Percentiles rank a stretch among this genome's conserved stretches.
Conservation (phyloP, 2,329 filamentous ascomycete genomes). For the Raffaelea ambrosiae region DNA sequence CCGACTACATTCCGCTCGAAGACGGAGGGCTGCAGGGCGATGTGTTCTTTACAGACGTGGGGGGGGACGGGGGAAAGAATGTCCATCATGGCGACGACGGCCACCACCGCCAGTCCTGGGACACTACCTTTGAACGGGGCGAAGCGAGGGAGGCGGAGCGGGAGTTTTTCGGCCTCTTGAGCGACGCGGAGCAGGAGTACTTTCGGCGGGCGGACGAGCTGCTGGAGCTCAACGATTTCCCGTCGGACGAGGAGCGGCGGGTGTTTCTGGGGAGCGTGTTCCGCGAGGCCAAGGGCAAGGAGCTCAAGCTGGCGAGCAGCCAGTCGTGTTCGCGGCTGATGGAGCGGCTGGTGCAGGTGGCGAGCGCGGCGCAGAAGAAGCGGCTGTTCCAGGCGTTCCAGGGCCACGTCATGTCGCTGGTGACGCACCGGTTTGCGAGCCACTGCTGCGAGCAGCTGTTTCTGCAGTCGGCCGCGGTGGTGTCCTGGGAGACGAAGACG, state of each 20-base stretch:
- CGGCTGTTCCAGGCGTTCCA: constrained; percentile 76
- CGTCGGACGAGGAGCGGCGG: constrained; percentile 58
- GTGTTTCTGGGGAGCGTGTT: constrained; percentile 76
- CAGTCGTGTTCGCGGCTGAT: constrained; percentile 91
- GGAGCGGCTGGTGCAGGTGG: constrained; percentile 82
- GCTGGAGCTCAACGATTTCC: constrained; percentile 84
- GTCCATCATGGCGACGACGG: constrained; percentile 6
- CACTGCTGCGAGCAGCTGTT: constrained; percentile 97
- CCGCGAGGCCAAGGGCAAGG: constrained; percentile 80
- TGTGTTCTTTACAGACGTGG: constrained; percentile 3
- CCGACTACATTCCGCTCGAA: constrained; percentile 16
- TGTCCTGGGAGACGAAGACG: constrained; percentile 30
- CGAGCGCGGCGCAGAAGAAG: constrained; percentile 73
- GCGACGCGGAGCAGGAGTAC: constrained; percentile 90
- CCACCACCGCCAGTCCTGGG: neutral
- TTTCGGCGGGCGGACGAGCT: constrained; percentile 85
- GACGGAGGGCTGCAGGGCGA: constrained; percentile 1
- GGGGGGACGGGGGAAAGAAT: neutral
- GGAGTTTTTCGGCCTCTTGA: constrained; percentile 88
- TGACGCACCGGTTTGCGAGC: constrained; percentile 93
- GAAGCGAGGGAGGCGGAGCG: neutral
- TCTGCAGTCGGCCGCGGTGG: constrained; percentile 60
- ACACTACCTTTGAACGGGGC: too few relatives aligned
- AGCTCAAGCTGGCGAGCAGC: constrained; percentile 90
- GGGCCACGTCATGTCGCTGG: constrained; percentile 78